Base-by-base conservation (phyloP, 768 basidiomycete species). In the Suillus subaureus region DNA sequence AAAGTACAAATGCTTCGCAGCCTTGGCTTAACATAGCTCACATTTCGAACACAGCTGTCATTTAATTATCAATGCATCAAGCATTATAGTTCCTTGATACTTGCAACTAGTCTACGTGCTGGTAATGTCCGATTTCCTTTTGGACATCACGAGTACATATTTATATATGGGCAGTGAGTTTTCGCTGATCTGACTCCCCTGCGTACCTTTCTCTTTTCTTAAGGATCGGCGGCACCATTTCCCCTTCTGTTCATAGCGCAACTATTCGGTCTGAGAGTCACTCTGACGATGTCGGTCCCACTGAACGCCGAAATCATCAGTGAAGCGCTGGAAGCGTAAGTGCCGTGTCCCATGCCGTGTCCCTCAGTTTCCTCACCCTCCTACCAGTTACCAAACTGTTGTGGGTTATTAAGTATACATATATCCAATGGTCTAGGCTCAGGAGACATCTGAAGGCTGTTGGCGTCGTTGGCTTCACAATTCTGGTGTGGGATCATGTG, bases 401-500 rank as follows among this genome's bases (percentile, higher is more conserved):
- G 56, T 58, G 37, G 56, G 56, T 58, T 39, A 16, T 40, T 4
- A 26, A 39, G 8, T 16, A 58, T 16, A 40, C 26, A 6, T 58
- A 40, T 39, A 6, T 58, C 9, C 23, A 58, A 16, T 23, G 13
- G 23, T 58, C 16, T 4, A 58, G 23, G 56, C 56, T 58, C 15
- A 58, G 23, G 16, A 26, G 15, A 39, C 16, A 23, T 57, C 67
- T 56, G 45, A 65, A 89, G 86, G 83, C 79, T 62, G 78, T 88
- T 40, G 87, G 84, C 15, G 74, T 88, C 42, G 80, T 80, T 13
- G 82, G 84, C 67, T 85, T 84, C 69, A 81, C 81, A 1, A 70
- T 84, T 16, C 76, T 89, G 15, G 65, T 88, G 16, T 88, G 84
- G 78, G 82, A 82, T 65, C 82, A 82, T 55, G 21, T 78, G 43